Evolutionary conservation across 306 rosid species (phyloP).

Genomic region (Sicyos edulis): DNA sequence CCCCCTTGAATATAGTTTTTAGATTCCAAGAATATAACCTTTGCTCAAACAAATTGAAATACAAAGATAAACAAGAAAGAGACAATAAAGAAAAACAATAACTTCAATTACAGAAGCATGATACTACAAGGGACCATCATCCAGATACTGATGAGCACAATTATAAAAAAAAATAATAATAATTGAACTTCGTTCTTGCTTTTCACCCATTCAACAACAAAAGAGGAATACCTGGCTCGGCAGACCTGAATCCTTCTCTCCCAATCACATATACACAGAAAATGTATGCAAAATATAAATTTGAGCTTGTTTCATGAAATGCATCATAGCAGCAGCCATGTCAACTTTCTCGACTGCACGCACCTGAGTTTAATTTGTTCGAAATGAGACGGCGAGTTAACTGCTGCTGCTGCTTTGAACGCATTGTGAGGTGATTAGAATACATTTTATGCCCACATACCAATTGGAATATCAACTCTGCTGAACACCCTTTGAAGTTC

Average conservation of each 20-base stretch:
- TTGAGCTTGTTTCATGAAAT: slow-evolving; percentile 13
- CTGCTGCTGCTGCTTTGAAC: slow-evolving; percentile 12
- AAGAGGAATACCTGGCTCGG: background rate
- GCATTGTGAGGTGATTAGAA: slow-evolving; percentile 19
- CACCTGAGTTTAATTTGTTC: background rate
- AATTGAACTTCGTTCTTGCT: slow-evolving; percentile 17
- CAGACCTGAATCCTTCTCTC: slow-evolving; percentile 17
- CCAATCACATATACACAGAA: slow-evolving; percentile 23
- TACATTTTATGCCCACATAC: slow-evolving; percentile 12
- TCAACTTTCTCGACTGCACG: slow-evolving; percentile 8
- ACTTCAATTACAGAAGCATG: slow-evolving; percentile 18
- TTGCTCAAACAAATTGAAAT: slow-evolving; percentile 16
- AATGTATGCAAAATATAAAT: slow-evolving; percentile 20
- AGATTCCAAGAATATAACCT: background rate
- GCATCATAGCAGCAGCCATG: slow-evolving; percentile 4
- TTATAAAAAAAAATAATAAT: background rate
- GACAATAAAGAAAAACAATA: background rate
- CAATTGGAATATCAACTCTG: slow-evolving; percentile 19
- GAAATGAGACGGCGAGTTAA: background rate
- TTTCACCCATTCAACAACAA: slow-evolving; percentile 20
- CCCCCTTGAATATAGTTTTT: background rate
- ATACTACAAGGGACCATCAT: slow-evolving; percentile 15
- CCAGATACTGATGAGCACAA: slow-evolving; percentile 21
- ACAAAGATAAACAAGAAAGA: background rate
- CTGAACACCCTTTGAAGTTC: background rate